Conservation (phyloP, 495 filamentous ascomycete genomes). For the Penicillium daleae region DNA sequence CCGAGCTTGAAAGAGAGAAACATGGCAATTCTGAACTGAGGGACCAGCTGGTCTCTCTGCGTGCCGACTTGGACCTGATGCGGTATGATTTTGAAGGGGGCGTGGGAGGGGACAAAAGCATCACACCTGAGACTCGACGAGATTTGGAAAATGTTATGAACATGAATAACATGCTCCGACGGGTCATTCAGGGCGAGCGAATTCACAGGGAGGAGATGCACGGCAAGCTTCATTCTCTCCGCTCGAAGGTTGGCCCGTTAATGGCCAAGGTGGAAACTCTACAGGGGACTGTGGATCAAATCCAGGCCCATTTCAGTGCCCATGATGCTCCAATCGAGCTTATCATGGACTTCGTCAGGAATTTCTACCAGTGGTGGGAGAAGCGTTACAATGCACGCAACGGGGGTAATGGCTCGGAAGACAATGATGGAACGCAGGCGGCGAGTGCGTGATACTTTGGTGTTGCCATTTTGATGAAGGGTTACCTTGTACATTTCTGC, state of each 20-base stretch:
- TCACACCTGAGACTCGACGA: neutral
- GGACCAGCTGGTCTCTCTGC: neutral
- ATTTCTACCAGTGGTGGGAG: constrained; percentile 1
- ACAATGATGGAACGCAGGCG: neutral
- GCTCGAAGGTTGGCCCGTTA: neutral
- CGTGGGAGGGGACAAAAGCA: neutral
- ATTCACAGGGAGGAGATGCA: neutral
- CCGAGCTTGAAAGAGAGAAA: neutral
- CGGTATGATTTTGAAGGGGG: neutral
- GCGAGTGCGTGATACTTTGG: neutral
- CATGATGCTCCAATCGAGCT: constrained; percentile 5
- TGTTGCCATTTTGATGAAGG: neutral
- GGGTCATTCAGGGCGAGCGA: neutral
- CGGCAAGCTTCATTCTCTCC: neutral
- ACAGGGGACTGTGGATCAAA: neutral
- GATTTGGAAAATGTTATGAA: neutral
- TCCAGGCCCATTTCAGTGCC: neutral
- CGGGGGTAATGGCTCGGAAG: neutral
- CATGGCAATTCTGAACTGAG: neutral
- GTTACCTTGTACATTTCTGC: neutral
- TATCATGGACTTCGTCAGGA: neutral
- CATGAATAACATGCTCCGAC: neutral
- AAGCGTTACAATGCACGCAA: neutral
- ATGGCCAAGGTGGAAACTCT: neutral
- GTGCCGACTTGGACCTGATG: neutral